Base-by-base conservation (phyloP, 1,284 basidiomycete species). In the Uromyces viciae-fabae region DNA sequence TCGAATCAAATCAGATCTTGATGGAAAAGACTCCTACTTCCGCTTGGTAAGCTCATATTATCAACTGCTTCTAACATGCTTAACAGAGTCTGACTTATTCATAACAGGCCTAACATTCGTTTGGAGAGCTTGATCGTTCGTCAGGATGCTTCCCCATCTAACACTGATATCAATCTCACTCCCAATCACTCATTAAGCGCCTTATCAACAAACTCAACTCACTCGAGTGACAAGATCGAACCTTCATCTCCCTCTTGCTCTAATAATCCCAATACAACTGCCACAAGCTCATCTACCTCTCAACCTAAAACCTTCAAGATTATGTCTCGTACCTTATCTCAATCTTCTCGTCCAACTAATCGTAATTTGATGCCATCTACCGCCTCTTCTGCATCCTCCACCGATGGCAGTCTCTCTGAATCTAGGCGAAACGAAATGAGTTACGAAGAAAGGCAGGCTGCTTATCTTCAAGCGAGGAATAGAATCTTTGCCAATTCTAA, bases 401-500 rank as follows among this genome's bases (percentile, higher is more conserved):
- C 11, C 56, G 78, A 81, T 64, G 43, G 52, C 28, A 52, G n/a
- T 42, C 56, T 62, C 17, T 64, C 69, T 0, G 71, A 73, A 38
- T 52, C 69, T 22, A 62, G 46, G 15, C 38, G 60, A 17, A 74
- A 64, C 71, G 78, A 81, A 14, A 52, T 73, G 38, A 73, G 69
- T 46, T 81, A 73, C 56, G 78, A 81, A 31, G 69, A 58, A 28
- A 54, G 78, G 5, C 78, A 81, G 43, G 78, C 78, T 7, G 78
- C 78, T 38, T 81, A 81, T 52, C 71, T 60, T 33, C 52, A 81
- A 66, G 78, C 78, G 7, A n/a, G 78, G 7, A 81, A 81, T 38
- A 38, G 78, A 9, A 81, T 81, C 54, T 81, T 81, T 74, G 75
- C 75, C 7, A 58, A 52, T 60, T 60, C 56, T n/a, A 60, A 14